Evolutionary conservation across 768 basidiomycete genomes (phyloP).

Genomic region (Daedaleopsis sinensis): DNA sequence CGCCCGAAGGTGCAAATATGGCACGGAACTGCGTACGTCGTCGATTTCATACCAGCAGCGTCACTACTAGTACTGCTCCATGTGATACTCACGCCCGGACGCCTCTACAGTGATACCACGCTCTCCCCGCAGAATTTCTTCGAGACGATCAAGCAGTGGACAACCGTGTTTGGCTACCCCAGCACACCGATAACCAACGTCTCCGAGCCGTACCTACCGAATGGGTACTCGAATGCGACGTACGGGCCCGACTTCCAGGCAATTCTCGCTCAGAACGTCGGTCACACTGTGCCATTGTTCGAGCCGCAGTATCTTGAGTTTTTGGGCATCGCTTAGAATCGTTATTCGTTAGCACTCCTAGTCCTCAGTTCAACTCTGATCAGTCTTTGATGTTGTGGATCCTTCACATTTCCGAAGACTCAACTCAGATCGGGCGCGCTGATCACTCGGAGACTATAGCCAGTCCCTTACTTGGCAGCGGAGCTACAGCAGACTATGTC

Average conservation of each 20-base stretch:
- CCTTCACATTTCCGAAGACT: too few species aligned
- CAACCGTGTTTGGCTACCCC: conserved; percentile 52
- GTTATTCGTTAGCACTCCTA: too few species aligned
- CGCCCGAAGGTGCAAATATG: conserved; percentile 56
- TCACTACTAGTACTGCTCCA: too few species aligned
- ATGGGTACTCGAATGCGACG: conserved; percentile 49
- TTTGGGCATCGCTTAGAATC: conserved; percentile 44
- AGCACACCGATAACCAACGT: conserved; percentile 40
- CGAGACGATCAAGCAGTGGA: conserved; percentile 60
- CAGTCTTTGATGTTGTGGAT: too few species aligned
- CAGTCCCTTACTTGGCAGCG: too few species aligned
- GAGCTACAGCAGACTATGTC: too few species aligned
- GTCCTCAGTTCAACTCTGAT: too few species aligned
- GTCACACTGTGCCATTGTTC: conserved; percentile 56
- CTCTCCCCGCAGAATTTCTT: conserved; percentile 52
- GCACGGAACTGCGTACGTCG: conserved; percentile 51
- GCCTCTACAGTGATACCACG: conserved; percentile 46
- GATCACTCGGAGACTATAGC: too few species aligned
- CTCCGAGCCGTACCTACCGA: conserved; percentile 44
- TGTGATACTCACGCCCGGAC: not conserved
- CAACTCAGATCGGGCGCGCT: too few species aligned
- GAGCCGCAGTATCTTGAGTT: conserved; percentile 48
- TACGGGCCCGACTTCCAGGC: conserved; percentile 55
- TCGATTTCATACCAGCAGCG: too few species aligned
- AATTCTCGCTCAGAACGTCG: conserved; percentile 49